Base-by-base conservation (phyloP, 2,329 filamentous ascomycete genomes). In the Clarireedia hainanense region DNA sequence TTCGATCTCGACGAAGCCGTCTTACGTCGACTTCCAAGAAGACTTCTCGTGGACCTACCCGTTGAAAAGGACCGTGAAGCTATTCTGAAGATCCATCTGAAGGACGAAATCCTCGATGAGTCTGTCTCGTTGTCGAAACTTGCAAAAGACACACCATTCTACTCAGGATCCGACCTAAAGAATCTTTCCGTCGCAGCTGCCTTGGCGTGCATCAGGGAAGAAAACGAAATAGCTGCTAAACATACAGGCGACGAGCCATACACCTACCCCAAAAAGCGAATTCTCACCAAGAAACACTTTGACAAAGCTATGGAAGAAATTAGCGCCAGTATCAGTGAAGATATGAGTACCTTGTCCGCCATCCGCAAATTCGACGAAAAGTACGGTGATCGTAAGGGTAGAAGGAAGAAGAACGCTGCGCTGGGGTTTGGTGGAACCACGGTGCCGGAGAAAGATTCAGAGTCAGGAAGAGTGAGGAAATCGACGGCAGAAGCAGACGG, bases 311-410 rank as follows among this genome's bases (percentile, higher is more conserved):
- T 96, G 65, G 80, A 83, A 65, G 91, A 97, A 71, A 96, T 99
- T 63, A 89, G 86, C 55, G 91, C 94, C 0, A 95, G 89, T 65
- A 91, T 96, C 62, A 91, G 84, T 64, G 92, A 96, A 71, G 91
- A 99, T 67, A 97, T 96, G 92, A 78, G 83, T 49, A 89, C 84
- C 34, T 75, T 99, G 60, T 82, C 83, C 61, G 88, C 89, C 12
- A 96, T 99, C 65, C 81, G 89, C 64, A 95, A 95, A 72, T 99
- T 97, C 67, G 94, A 99, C 68, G 89, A 96, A 73, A 88, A 92
- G 70, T 99, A 91, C 69, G 92, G 94, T 26, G 91, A 96, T 68
- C 80, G 86, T 37, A 86, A 83, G 66, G 81, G 81, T 63, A 80
- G 81, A 67, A 82, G 80, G 68, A 84, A 80, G 70, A 82, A 73